Evolutionary conservation across 225 moss, liverwort and hornwort species (phyloP), one percentile per base, ranked within the genome.

Genomic region (Pleurozium schreberi): DNA sequence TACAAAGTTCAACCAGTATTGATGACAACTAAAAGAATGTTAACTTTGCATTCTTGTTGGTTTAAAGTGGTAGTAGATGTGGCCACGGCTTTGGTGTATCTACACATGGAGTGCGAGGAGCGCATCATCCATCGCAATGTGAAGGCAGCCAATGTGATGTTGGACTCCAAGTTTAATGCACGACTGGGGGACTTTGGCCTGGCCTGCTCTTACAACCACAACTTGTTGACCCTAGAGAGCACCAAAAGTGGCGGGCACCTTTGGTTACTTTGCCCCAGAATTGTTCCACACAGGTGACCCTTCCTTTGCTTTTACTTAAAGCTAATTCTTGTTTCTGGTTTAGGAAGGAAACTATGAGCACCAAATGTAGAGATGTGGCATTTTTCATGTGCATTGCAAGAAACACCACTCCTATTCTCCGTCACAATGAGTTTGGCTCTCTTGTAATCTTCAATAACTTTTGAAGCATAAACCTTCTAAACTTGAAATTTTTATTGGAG

Each of bases 81-180:
- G 75, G 75, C 50, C 4, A 75, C 11, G 1, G 20, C 33, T 0
- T 0, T 75, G 0, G 20, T 50, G 2, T 75, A 75, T 20, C 1
- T 50, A 2, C 33, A 75, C 49, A 75, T 12, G 0, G 49, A 75
- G 20, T 75, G 75, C 0, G 20, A 75, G 1, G 49, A 75, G 10
- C 7, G 12, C 50, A 33, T 75, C 75, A 75, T 75, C 21, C 33
- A 75, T 4, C 2, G 12, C 1, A 34, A 50, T 13, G 33, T 50
- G 5, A 75, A 75, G 21, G 75, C 11, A 21, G 3, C 75, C 13
- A 50, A 75, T 75, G 75, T 52, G 34, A 75, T 75, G 50, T 14
- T 52, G 34, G 50, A 52, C 0, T 4, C 33, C 49, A 49, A 75
- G 20, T 75, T 49, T 49, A 75, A 75, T 49, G 20, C 49, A 49